Evolutionary conservation across 1,139 yeast genomes (phyloP).

Genomic region (Kazachstania sp.): DNA sequence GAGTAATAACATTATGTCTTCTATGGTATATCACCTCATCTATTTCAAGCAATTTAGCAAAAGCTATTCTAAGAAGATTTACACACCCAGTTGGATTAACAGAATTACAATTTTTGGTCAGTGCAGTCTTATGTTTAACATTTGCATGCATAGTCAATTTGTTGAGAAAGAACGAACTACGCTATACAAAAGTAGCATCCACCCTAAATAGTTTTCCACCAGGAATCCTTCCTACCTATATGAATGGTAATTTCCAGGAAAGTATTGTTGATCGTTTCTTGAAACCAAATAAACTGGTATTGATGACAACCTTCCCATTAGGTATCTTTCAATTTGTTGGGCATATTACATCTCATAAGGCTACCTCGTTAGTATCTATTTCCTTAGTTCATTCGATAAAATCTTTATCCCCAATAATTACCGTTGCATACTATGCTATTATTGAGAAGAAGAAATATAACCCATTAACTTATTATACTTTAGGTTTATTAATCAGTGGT

Average conservation of each 20-base stretch:
- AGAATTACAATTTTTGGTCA: constrained; percentile 71
- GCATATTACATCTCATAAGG: constrained; percentile 81
- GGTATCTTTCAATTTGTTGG: constrained; percentile 88
- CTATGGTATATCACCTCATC: constrained; percentile 81
- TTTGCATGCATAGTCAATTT: constrained; percentile 21
- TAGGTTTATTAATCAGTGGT: constrained; percentile 69
- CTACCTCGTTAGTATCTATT: constrained; percentile 81
- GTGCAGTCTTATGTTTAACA: constrained; percentile 44
- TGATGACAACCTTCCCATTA: constrained; percentile 78
- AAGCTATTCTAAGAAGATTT: constrained; percentile 59
- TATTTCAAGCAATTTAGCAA: constrained; percentile 71
- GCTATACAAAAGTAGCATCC: constrained; percentile 9
- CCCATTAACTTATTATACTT: constrained; percentile 61
- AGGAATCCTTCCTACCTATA: constrained; percentile 47
- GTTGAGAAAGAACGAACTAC: constrained; percentile 16
- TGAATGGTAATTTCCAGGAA: constrained; percentile 24
- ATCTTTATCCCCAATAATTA: constrained; percentile 78
- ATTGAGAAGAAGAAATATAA: constrained; percentile 51
- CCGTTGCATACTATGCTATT: constrained; percentile 70
- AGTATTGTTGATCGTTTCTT: constrained; percentile 28
- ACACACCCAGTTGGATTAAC: constrained; percentile 79
- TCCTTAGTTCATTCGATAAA: constrained; percentile 87
- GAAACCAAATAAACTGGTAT: constrained; percentile 31
- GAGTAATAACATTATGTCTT: constrained; percentile 44
- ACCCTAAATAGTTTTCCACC: constrained; percentile 38